These are phyloP conservation scores for Salix caprea DNA, from an alignment of 345 rosid species.

Conservation along the genomic window DNA sequence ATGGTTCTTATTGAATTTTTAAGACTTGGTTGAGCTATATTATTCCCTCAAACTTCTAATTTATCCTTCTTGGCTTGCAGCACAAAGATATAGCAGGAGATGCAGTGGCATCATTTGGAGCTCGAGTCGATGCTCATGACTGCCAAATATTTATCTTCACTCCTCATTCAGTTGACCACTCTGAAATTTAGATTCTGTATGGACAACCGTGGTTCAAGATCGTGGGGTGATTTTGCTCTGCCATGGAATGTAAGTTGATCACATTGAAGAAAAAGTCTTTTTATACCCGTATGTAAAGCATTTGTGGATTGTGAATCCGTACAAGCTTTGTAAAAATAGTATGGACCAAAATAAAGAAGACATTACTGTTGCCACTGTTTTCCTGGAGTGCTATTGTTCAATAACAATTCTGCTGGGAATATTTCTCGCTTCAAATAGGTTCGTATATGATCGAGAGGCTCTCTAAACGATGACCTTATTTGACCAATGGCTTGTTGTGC, in stretches of 20 bases:
- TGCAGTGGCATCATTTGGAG: slow-evolving; percentile 54
- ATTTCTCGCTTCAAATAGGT: too few species aligned
- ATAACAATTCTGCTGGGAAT: too few species aligned
- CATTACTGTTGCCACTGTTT: not conserved
- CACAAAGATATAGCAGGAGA: slow-evolving; percentile 45
- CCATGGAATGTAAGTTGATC: not conserved
- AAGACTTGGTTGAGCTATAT: not conserved
- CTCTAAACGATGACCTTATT: too few species aligned
- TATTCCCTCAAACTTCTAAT: not conserved
- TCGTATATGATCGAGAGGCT: too few species aligned
- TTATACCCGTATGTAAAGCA: too few species aligned
- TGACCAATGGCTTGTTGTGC: too few species aligned
- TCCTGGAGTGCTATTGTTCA: too few species aligned
- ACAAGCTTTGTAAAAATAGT: not conserved
- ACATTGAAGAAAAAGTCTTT: too few species aligned
- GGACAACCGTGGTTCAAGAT: slow-evolving; percentile 1
- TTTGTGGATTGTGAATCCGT: too few species aligned
- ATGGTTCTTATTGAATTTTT: not conserved
- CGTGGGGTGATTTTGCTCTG: not conserved
- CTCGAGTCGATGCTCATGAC: slow-evolving; percentile 61
- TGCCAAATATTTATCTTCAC: slow-evolving; percentile 67
- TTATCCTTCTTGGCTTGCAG: slow-evolving; percentile 25
- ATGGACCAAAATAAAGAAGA: not conserved
- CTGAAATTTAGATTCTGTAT: slow-evolving; percentile 25
- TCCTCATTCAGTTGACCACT: slow-evolving; percentile 34